Conservation (phyloP, 192 early-diverging fungal species). For the Backusella morwellensis region DNA sequence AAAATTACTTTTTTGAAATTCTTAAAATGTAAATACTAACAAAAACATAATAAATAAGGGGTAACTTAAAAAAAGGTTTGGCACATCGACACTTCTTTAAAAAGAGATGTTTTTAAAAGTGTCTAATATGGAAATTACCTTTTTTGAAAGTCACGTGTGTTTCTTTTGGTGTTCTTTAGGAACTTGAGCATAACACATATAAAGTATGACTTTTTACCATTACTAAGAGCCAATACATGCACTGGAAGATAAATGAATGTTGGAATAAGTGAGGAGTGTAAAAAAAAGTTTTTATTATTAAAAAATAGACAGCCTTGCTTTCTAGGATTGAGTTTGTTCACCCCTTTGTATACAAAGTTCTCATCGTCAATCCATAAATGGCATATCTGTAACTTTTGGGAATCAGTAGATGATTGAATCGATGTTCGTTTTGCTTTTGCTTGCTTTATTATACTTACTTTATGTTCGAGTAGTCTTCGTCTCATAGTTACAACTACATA, state of each 20-base stretch:
- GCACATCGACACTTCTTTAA: background rate
- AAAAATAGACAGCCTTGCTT: too few species aligned
- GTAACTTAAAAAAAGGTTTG: background rate
- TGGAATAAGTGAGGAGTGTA: background rate
- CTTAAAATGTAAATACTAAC: constrained; percentile 2
- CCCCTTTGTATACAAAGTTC: too few species aligned
- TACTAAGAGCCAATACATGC: background rate
- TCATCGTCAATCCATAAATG: too few species aligned
- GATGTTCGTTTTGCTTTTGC: too few species aligned
- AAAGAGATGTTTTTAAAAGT: constrained; percentile 6
- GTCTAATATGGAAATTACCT: background rate
- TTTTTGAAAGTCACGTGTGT: background rate
- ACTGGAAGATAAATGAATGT: background rate
- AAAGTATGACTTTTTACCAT: background rate
- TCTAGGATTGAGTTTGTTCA: too few species aligned
- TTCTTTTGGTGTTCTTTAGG: too few species aligned
- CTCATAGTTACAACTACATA: too few species aligned
- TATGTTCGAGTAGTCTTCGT: too few species aligned
- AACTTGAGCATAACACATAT: too few species aligned
- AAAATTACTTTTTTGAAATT: background rate
- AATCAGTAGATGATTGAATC: too few species aligned
- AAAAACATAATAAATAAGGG: background rate
- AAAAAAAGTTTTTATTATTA: background rate
- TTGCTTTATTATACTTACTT: too few species aligned
- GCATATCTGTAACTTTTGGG: too few species aligned